These are phyloP conservation scores for Candida endomychidarum DNA, from an alignment of 805 yeast genomes.

Conservation along the genomic window DNA sequence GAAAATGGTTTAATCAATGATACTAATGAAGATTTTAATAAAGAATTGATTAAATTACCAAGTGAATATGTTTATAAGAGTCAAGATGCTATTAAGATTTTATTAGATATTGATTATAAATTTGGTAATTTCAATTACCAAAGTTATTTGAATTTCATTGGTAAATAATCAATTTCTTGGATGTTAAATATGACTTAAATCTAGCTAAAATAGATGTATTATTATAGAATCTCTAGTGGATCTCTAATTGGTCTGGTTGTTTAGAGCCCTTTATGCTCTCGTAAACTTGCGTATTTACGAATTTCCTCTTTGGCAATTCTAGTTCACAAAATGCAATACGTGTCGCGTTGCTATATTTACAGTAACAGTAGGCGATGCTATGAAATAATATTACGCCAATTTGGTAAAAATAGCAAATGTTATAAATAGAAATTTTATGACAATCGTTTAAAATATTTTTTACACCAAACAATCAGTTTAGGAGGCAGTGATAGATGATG, in stretches of 20 bases:
- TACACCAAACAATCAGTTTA: neutral
- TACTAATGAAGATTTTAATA: conserved; percentile 34
- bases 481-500: conserved; percentile 2
- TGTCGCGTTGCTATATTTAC: conserved; percentile 2
- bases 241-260: no score
- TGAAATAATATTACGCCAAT: no score
- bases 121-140: conserved; percentile 55
- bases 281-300: neutral
- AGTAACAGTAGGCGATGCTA: conserved; percentile 1
- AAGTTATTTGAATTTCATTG: conserved; percentile 41
- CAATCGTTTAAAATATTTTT: neutral
- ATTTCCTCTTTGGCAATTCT: neutral
- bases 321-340: no score
- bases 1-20: conserved; percentile 30
- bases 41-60: conserved; percentile 42
- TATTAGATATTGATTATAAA: conserved; percentile 62
- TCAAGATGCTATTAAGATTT: conserved; percentile 59
- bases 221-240: no score
- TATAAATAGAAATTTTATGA: neutral
- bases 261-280: no score
- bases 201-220: conserved; percentile 2
- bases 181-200: neutral
- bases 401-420: neutral
- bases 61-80: conserved; percentile 54
- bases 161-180: conserved; percentile 10